phyloP scores from a whole-genome alignment of 2,329 filamentous ascomycete species.

The Zymoseptoria crescenta region DNA sequence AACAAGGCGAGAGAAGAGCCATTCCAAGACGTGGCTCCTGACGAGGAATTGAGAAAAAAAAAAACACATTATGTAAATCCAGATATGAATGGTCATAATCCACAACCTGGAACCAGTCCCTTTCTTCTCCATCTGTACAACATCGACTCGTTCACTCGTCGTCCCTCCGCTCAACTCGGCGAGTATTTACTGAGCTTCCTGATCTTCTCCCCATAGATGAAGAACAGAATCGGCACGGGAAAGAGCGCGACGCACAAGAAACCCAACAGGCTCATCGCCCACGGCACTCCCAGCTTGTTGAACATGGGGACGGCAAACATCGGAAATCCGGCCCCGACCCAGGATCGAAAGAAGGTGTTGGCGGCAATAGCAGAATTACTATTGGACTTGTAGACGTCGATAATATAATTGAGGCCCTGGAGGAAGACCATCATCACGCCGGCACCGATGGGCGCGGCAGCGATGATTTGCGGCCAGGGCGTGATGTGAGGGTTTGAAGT shows the following conservation, averaged over 20 bases:
- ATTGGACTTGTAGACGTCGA: conserved; percentile 38
- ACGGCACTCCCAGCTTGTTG: conserved; percentile 25
- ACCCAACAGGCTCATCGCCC: conserved; percentile 27
- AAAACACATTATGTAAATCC: background rate
- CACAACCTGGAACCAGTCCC: background rate
- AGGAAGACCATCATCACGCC: conserved; percentile 34
- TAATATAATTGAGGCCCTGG: conserved; percentile 33
- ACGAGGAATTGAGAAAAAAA: background rate
- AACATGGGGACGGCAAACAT: conserved; percentile 31
- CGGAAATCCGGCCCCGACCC: conserved; percentile 30
- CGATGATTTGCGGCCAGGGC: conserved; percentile 37
- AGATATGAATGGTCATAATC: background rate
- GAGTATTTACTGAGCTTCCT: conserved; percentile 8
- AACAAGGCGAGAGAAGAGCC: too few relatives aligned
- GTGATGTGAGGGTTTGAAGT: conserved; percentile 28
- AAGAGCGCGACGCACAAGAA: conserved; percentile 24
- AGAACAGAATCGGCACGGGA: conserved; percentile 24
- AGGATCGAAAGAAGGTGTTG: conserved; percentile 26
- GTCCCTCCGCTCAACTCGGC: background rate
- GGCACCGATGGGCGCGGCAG: conserved; percentile 31
- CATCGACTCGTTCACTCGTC: background rate
- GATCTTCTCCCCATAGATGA: conserved; percentile 21
- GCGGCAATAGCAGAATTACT: conserved; percentile 32
- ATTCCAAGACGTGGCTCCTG: too few relatives aligned
- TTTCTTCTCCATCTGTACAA: background rate